phyloP scores from a whole-genome alignment of 768 basidiomycete species.

The Kwoniella sp. region DNA sequence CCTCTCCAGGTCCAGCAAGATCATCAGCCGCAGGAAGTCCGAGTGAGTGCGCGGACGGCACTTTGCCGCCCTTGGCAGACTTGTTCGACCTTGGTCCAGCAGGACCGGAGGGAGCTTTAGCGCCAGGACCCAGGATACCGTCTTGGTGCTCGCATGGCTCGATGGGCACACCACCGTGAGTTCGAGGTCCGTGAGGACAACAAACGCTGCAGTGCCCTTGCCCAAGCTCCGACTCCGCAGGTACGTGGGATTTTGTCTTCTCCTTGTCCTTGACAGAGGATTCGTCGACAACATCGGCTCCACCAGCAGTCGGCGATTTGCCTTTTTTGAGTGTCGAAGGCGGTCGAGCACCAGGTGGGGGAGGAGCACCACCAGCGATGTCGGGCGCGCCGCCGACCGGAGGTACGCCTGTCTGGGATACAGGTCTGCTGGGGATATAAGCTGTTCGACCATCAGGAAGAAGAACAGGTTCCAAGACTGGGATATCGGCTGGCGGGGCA shows the following conservation, averaged over 20 bases:
- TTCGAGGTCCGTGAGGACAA: slow-evolving; percentile 40
- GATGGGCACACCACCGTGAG: slow-evolving; percentile 28
- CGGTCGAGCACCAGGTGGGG: slow-evolving; percentile 15
- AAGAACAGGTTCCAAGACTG: slow-evolving; percentile 33
- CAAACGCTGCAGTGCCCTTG: slow-evolving; percentile 42
- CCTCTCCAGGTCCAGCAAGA: slow-evolving; percentile 16
- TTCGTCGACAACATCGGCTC: slow-evolving; percentile 7
- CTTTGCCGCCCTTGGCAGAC: slow-evolving; percentile 8
- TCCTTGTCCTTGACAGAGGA: slow-evolving; percentile 7
- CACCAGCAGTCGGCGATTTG: slow-evolving; percentile 10
- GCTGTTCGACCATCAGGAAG: slow-evolving; percentile 44
- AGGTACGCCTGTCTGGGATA: slow-evolving; percentile 4
- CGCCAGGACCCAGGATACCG: slow-evolving; percentile 17
- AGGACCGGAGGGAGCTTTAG: slow-evolving; percentile 10
- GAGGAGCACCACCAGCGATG: neutral
- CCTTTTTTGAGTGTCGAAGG: slow-evolving; percentile 21
- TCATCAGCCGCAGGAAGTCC: slow-evolving; percentile 13
- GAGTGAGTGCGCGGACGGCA: slow-evolving; percentile 6
- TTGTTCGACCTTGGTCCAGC: slow-evolving; percentile 15
- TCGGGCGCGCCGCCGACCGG: neutral
- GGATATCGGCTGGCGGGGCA: slow-evolving; percentile 1
- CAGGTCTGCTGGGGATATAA: slow-evolving; percentile 28
- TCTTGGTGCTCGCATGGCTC: slow-evolving; percentile 45
- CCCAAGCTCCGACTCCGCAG: slow-evolving; percentile 33
- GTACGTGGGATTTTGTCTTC: slow-evolving; percentile 5